phyloP scores from a whole-genome alignment of 345 rosid genomes.

The Adansonia digitata region DNA sequence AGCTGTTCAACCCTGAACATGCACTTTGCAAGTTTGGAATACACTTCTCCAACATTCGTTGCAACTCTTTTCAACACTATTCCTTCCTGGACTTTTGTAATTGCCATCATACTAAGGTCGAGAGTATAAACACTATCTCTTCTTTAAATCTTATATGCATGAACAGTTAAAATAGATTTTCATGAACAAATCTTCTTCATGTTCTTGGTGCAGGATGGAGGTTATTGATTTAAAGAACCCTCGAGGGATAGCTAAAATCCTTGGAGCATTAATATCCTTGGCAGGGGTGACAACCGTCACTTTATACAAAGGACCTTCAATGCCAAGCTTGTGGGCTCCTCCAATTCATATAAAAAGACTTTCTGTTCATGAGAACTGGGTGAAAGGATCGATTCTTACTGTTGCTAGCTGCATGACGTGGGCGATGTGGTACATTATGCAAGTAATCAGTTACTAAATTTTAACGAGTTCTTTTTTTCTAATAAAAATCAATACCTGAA shows the following conservation, averaged over 20 bases:
- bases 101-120: slow-evolving; percentile 42
- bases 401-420: slow-evolving; percentile 56
- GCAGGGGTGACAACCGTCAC: slow-evolving; percentile 50
- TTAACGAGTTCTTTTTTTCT: background rate
- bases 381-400: slow-evolving; percentile 47
- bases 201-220: slow-evolving; percentile 41
- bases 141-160: background rate
- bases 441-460: slow-evolving; percentile 25
- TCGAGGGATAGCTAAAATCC: slow-evolving; percentile 49
- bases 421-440: slow-evolving; percentile 60
- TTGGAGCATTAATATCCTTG: slow-evolving; percentile 47
- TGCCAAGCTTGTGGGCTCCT: slow-evolving; percentile 35
- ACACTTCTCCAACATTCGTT: slow-evolving; percentile 48
- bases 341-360: slow-evolving; percentile 30
- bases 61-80: slow-evolving; percentile 42
- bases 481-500: background rate
- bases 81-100: slow-evolving; percentile 42
- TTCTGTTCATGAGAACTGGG: slow-evolving; percentile 40
- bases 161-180: background rate
- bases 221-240: slow-evolving; percentile 38
- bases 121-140: background rate
- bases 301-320: slow-evolving; percentile 44
- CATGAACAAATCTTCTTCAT: background rate
- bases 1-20: slow-evolving; percentile 42
- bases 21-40: slow-evolving; percentile 48